Percentiles rank a stretch among this genome's conserved stretches.
Evolutionary conservation across 371 early-diverging fungal species (phyloP).

Genomic region (Parasitella parasitica): DNA sequence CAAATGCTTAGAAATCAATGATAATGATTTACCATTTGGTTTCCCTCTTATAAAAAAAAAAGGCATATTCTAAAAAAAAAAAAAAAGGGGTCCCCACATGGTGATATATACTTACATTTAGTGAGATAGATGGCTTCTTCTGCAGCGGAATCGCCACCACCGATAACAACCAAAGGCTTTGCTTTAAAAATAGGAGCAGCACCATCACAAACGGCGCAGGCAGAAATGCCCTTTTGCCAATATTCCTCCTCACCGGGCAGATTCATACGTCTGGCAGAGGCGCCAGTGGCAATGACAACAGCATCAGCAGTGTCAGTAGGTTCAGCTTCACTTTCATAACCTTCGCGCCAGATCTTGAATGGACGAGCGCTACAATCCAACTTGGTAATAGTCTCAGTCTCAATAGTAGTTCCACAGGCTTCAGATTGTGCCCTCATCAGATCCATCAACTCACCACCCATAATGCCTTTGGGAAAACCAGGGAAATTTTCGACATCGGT

Average conservation of each 20-base stretch:
- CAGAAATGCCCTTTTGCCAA: constrained; percentile 91
- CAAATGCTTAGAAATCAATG: not conserved
- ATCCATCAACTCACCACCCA: constrained; percentile 82
- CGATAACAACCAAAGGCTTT: constrained; percentile 92
- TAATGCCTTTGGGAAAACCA: constrained; percentile 82
- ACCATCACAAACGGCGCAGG: constrained; percentile 99
- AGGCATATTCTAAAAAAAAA: no score
- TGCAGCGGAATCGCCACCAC: constrained; percentile 99
- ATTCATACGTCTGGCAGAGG: constrained; percentile 94
- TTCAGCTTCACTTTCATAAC: constrained; percentile 62
- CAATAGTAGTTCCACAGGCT: constrained; percentile 55
- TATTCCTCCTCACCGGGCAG: constrained; percentile 58
- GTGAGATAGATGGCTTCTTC: constrained; percentile 98
- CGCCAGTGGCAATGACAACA: constrained; percentile 97
- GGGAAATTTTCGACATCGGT: constrained; percentile 93
- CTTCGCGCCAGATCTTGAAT: constrained; percentile 92
- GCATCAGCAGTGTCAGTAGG: constrained; percentile 78
- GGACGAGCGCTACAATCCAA: constrained; percentile 82
- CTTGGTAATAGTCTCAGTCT: constrained; percentile 89
- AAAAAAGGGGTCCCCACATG: no score
- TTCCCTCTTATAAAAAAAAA: no score
- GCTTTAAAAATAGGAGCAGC: constrained; percentile 96
- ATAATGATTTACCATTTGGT: not conserved
- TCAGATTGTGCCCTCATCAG: constrained; percentile 47
- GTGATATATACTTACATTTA: constrained; percentile 45